Percentiles rank a stretch among this genome's conserved stretches.
Conservation (phyloP, 2,329 filamentous ascomycete species). For the Paecilomyces sp. region DNA sequence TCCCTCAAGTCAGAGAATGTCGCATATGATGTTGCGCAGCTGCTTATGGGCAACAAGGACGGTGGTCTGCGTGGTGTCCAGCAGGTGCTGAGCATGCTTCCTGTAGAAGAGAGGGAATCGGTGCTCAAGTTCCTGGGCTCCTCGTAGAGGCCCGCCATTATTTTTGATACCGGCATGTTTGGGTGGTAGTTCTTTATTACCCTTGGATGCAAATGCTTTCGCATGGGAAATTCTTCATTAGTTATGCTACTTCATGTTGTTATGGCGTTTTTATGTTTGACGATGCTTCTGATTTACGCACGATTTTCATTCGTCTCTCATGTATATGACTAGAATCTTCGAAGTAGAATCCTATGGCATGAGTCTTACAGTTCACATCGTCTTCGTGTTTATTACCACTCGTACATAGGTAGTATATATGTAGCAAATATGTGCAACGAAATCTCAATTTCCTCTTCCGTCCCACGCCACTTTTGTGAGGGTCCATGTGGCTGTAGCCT, state of each 20-base stretch:
- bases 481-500: no score
- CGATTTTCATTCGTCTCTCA: constrained; percentile 10
- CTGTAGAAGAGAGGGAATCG: constrained; percentile 79
- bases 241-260: background rate
- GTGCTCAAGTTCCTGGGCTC: constrained; percentile 53
- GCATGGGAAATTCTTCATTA: background rate
- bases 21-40: constrained; percentile 60
- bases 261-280: constrained; percentile 6
- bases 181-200: background rate
- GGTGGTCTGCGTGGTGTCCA: constrained; percentile 77
- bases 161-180: background rate
- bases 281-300: constrained; percentile 2
- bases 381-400: background rate
- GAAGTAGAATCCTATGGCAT: background rate
- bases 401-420: no score
- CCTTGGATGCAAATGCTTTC: background rate
- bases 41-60: constrained; percentile 60
- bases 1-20: constrained; percentile 69
- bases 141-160: constrained; percentile 7
- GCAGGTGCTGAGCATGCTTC: constrained; percentile 77
- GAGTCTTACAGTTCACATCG: background rate
- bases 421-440: no score
- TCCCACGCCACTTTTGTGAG: no score
- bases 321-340: background rate
- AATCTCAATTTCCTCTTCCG: no score